phyloP scores from a whole-genome alignment of 257 asterid genomes.

The Sherardia arvensis region DNA sequence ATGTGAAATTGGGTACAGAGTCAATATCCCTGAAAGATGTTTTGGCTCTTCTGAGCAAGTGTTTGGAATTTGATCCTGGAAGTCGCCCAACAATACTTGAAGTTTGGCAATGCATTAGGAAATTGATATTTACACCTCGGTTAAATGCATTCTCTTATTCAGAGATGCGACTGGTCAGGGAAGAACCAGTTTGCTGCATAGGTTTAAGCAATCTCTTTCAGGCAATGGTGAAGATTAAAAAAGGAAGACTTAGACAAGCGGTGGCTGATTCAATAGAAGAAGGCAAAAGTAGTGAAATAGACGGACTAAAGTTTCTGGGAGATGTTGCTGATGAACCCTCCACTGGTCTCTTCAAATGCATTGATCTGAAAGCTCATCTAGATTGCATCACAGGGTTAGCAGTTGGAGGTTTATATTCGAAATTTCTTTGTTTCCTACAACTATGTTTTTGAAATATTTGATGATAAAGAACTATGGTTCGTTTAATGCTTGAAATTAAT shows the following conservation, averaged over 20 bases:
- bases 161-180: slow-evolving; percentile 16
- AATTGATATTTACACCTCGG: slow-evolving; percentile 33
- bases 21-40: slow-evolving; percentile 28
- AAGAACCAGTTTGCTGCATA: slow-evolving; percentile 24
- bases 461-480: background rate
- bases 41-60: slow-evolving; percentile 22
- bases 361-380: slow-evolving; percentile 68
- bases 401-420: slow-evolving; percentile 33
- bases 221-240: slow-evolving; percentile 19
- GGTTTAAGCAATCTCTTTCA: slow-evolving; percentile 44
- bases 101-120: slow-evolving; percentile 57
- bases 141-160: slow-evolving; percentile 23
- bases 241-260: slow-evolving; percentile 3
- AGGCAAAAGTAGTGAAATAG: slow-evolving; percentile 18
- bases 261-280: slow-evolving; percentile 20
- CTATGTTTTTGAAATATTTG: background rate
- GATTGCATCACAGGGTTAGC: slow-evolving; percentile 71
- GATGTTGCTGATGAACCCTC: slow-evolving; percentile 47
- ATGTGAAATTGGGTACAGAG: slow-evolving; percentile 31
- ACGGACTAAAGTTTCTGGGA: slow-evolving; percentile 19
- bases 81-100: slow-evolving; percentile 49
- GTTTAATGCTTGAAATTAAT: background rate
- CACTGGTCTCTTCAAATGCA: slow-evolving; percentile 37
- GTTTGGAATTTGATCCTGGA: slow-evolving; percentile 51
- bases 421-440: background rate